These are phyloP conservation scores for Hanseniaspora taiwanica DNA, from an alignment of 805 yeast genomes.

Conservation along the genomic window DNA sequence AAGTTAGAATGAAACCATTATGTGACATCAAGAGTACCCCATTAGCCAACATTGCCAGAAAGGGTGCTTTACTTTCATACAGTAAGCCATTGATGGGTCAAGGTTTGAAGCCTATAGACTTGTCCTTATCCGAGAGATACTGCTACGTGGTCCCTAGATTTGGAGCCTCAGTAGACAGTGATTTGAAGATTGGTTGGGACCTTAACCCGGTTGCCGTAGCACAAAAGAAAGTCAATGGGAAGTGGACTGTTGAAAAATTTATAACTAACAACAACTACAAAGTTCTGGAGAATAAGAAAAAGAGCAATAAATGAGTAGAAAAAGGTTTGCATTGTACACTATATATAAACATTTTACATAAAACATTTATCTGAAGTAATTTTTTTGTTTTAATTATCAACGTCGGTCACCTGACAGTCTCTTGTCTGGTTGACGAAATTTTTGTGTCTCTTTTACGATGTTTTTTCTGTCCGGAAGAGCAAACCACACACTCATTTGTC, in stretches of 20 bases:
- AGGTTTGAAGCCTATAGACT: slow-evolving; percentile 69
- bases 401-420: too few species aligned
- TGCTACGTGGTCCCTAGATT: slow-evolving; percentile 85
- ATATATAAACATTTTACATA: too few species aligned
- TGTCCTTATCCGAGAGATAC: slow-evolving; percentile 57
- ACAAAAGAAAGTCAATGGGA: slow-evolving; percentile 54
- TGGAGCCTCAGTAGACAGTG: slow-evolving; percentile 73
- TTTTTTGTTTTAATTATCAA: too few species aligned
- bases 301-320: too few species aligned
- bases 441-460: too few species aligned
- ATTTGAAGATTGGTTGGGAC: slow-evolving; percentile 80
- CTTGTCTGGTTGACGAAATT: too few species aligned
- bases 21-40: slow-evolving; percentile 67
- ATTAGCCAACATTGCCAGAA: slow-evolving; percentile 62
- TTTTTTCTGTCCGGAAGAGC: too few species aligned
- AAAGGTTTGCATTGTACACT: too few species aligned
- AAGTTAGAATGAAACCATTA: slow-evolving; percentile 56
- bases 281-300: slow-evolving; percentile 4
- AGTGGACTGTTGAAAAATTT: slow-evolving; percentile 40
- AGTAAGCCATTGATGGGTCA: slow-evolving; percentile 80
- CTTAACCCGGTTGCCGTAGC: slow-evolving; percentile 65
- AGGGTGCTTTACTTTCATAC: slow-evolving; percentile 60
- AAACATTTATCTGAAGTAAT: too few species aligned
- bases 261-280: slow-evolving; percentile 14
- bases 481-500: too few species aligned